Evolutionary conservation across 805 yeast species (phyloP).

Genomic region (Yarrowia sp.): DNA sequence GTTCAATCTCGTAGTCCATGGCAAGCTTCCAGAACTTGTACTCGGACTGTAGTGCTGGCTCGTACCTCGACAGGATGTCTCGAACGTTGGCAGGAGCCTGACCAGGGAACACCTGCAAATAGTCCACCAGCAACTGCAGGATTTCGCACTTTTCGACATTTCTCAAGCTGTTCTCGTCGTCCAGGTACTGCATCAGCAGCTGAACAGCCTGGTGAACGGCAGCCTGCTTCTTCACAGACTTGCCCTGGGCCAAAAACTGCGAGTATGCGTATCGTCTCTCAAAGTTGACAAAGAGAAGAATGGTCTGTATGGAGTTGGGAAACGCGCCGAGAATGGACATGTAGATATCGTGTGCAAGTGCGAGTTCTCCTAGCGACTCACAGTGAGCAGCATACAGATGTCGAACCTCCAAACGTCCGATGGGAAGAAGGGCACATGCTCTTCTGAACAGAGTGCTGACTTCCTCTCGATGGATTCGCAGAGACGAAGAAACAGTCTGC

Average conservation of each 20-base stretch:
- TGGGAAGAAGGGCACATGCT: slow-evolving; percentile 54
- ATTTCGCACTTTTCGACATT: slow-evolving; percentile 34
- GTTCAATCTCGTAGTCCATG: slow-evolving; percentile 47
- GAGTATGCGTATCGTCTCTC: slow-evolving; percentile 43
- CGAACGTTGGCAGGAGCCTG: slow-evolving; percentile 45
- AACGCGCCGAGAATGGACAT: slow-evolving; percentile 44
- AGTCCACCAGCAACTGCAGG: slow-evolving; percentile 14
- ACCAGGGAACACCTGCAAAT: slow-evolving; percentile 32
- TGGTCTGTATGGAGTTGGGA: slow-evolving; percentile 48
- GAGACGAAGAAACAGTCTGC: slow-evolving; percentile 47
- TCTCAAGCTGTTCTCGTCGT: slow-evolving; percentile 25
- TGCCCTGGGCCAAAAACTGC: slow-evolving; percentile 29
- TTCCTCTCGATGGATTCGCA: slow-evolving; percentile 44
- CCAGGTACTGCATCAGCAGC: slow-evolving; percentile 28
- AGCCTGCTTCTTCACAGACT: slow-evolving; percentile 26
- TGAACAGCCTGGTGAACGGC: slow-evolving; percentile 39
- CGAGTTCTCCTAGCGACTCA: slow-evolving; percentile 46
- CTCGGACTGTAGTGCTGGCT: slow-evolving; percentile 43
- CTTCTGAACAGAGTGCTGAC: slow-evolving; percentile 58
- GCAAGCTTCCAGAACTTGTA: slow-evolving; percentile 49
- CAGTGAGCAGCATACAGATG: slow-evolving; percentile 49
- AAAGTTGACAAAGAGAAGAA: slow-evolving; percentile 44
- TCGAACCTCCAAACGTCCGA: slow-evolving; percentile 45
- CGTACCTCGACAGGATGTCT: slow-evolving; percentile 42
- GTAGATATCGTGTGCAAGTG: slow-evolving; percentile 46